Conservation (phyloP, 2,329 filamentous ascomycete species). For the Zymoseptoria passerinii region DNA sequence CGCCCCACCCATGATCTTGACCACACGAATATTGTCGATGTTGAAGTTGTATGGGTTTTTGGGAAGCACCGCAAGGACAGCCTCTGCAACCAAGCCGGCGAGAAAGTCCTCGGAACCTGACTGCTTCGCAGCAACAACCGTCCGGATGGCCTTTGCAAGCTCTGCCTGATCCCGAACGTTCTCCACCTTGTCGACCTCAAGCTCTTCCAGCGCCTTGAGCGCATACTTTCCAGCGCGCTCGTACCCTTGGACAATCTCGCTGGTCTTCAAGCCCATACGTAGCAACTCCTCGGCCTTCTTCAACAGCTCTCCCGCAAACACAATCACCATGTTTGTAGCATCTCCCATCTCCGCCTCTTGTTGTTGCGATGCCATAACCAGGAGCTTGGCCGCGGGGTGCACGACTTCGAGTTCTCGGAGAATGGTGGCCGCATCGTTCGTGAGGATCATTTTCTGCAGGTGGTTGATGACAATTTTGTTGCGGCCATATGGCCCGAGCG, state of each 20-base stretch:
- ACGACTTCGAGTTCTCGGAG: conserved; percentile 96
- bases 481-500: conserved; percentile 89
- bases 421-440: conserved; percentile 95
- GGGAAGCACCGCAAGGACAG: conserved; percentile 75
- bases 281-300: conserved; percentile 96
- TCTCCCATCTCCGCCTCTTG: conserved; percentile 99
- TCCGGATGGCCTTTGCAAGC: conserved; percentile 89
- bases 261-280: conserved; percentile 96
- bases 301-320: conserved; percentile 87
- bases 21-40: conserved; percentile 96
- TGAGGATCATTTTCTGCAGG: conserved; percentile 98
- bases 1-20: conserved; percentile 98
- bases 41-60: conserved; percentile 97
- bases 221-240: conserved; percentile 89
- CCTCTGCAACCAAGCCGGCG: conserved; percentile 77
- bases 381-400: conserved; percentile 90
- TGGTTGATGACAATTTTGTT: conserved; percentile 99
- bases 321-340: conserved; percentile 93
- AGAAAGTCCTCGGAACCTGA: conserved; percentile 86
- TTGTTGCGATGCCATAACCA: conserved; percentile 98
- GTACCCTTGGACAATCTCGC: conserved; percentile 91
- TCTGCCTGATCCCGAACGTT: conserved; percentile 73
- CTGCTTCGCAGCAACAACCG: conserved; percentile 94
- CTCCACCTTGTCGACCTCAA: conserved; percentile 82
- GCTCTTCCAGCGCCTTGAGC: conserved; percentile 68